phyloP scores from a whole-genome alignment of 257 asterid genomes.

The Fraxinus cuspidata region DNA sequence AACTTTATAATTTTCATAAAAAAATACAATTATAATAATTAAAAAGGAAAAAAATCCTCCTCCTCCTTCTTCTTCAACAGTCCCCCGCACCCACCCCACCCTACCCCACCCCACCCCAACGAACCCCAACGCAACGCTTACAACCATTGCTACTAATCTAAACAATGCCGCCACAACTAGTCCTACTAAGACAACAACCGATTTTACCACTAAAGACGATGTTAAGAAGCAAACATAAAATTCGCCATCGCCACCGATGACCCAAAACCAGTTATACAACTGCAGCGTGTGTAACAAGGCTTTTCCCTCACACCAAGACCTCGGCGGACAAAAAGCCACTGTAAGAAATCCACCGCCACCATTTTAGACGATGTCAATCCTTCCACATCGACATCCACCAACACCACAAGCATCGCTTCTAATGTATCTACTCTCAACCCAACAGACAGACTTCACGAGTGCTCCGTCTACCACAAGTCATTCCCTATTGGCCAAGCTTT shows the following conservation, averaged over 20 bases:
- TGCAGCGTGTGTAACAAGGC: conserved; percentile 65
- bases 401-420: conserved; percentile 13
- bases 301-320: conserved; percentile 71
- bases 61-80: too few relatives aligned
- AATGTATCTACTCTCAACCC: conserved; percentile 43
- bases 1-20: too few relatives aligned
- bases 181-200: neutral
- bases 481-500: conserved; percentile 87
- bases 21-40: too few relatives aligned
- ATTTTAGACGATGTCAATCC: conserved; percentile 34
- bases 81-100: too few relatives aligned
- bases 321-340: conserved; percentile 96
- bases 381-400: conserved; percentile 22
- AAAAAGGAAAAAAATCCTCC: too few relatives aligned
- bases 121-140: too few relatives aligned
- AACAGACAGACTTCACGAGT: conserved; percentile 66
- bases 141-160: too few relatives aligned
- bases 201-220: neutral
- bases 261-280: conserved; percentile 34
- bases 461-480: conserved; percentile 59
- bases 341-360: conserved; percentile 32
- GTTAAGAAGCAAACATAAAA: neutral
- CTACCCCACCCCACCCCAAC: too few relatives aligned
- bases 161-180: too few relatives aligned
- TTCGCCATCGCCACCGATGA: too few relatives aligned